Evolutionary conservation across 441 rosid genomes (phyloP), one percentile per base, ranked within the genome.

Genomic region (Populus hybrid): DNA sequence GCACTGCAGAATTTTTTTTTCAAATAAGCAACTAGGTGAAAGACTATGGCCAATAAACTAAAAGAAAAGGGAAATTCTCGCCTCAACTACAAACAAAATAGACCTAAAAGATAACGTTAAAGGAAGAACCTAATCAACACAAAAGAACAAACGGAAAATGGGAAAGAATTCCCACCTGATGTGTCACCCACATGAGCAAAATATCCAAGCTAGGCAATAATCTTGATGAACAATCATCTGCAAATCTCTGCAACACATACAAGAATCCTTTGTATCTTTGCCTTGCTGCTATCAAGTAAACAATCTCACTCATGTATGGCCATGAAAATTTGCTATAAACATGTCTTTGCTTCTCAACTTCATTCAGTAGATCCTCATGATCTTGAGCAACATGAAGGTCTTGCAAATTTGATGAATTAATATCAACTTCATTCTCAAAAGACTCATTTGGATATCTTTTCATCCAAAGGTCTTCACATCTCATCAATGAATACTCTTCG

Each of bases 251-350:
- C 77, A 91, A 45, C 61, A 93, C 68, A 59, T 79, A 84, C 88
- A 92, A 78, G 82, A 91, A 90, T 8, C 93, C 92, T 70, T 83
- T 93, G 89, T 95, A 92, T 35, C 98, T 88, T 79, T 91, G 91
- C 79, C 86, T 84, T 29, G 88, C 91, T 20, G 96, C 87, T 26
- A 95, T 89, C 85, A 91, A 87, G 79, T 90, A 93, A 78, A 90
- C 87, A 33, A 88, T 76, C 77, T 95, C 99, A 20, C 72, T 73
- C 89, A 88, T 81, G 73, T 88, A 93, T 36, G 99, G 98, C 64
- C 81, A 85, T 26, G 90, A 86, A 81, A 95, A 89, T 84, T 82
- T 92, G 11, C 78, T 77, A 80, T 79, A 88, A 45, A 92, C 72
- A 74, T 38, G 35, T 70, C 76, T 87, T 0, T 89, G 93, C 84